Conservation (phyloP, 1,284 basidiomycete species). For the Moesziomyces antarcticus region DNA sequence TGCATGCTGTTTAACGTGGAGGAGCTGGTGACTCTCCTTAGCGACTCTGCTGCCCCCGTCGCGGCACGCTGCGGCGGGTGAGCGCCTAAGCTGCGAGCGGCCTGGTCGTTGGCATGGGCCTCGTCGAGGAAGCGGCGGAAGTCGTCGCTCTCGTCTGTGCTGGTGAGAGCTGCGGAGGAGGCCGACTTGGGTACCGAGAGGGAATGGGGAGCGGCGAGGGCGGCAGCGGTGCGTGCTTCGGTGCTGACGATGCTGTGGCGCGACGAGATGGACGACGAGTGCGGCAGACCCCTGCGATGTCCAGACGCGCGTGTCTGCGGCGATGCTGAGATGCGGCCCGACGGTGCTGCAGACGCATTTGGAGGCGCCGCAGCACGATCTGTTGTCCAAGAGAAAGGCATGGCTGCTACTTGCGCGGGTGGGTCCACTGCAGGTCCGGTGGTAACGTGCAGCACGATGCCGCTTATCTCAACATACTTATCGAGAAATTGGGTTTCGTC, state of each 20-base stretch:
- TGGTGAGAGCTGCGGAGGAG: slow-evolving; percentile 25
- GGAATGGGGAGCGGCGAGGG: slow-evolving; percentile 8
- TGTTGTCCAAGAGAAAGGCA: slow-evolving; percentile 29
- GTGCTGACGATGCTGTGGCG: slow-evolving; percentile 21
- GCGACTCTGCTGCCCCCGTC: slow-evolving; percentile 26
- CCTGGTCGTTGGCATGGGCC: slow-evolving; percentile 22
- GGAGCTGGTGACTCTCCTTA: slow-evolving; percentile 37
- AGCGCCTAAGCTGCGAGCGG: not conserved
- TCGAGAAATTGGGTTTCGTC: not conserved
- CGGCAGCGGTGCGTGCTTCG: slow-evolving; percentile 18
- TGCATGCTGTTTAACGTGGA: slow-evolving; percentile 23
- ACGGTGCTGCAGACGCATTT: slow-evolving; percentile 21
- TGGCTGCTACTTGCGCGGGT: not conserved
- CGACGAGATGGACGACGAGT: slow-evolving; percentile 28
- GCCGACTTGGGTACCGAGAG: slow-evolving; percentile 26
- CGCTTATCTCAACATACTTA: not conserved
- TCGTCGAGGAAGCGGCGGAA: slow-evolving; percentile 30
- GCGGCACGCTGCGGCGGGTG: not conserved
- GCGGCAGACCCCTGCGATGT: slow-evolving; percentile 23
- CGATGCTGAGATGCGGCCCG: slow-evolving; percentile 31
- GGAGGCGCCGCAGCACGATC: slow-evolving; percentile 17
- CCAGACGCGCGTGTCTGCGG: slow-evolving; percentile 10
- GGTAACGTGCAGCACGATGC: no score
- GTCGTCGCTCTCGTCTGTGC: slow-evolving; percentile 34
- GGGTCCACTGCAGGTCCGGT: no score